A percentile compares a stretch with the other conserved stretches of the same genome.
Evolutionary conservation across 371 early-diverging fungal genomes (phyloP).

Genomic region (Umbelopsis sp.): DNA sequence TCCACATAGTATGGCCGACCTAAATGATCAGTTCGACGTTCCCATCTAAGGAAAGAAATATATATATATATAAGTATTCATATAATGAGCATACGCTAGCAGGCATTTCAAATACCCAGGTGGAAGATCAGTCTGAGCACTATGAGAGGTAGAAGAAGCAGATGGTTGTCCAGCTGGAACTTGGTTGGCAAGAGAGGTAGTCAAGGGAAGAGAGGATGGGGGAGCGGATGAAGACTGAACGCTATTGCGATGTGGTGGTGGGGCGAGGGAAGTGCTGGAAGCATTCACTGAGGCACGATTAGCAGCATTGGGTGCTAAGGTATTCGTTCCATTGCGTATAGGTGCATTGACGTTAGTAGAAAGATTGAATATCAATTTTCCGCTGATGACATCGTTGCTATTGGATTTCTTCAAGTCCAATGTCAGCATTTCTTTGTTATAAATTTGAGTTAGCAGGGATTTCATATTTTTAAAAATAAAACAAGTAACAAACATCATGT

Average conservation of each 20-base stretch:
- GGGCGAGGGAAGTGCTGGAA: constrained; percentile 27
- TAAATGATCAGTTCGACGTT: constrained; percentile 68
- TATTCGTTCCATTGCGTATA: constrained; percentile 46
- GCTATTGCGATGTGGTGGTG: constrained; percentile 22
- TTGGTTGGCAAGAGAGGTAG: constrained; percentile 22
- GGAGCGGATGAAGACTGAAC: constrained; percentile 25
- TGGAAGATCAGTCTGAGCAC: constrained; percentile 71
- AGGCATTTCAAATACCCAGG: constrained; percentile 56
- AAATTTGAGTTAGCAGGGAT: too few species aligned
- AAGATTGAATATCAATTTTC: constrained; percentile 78
- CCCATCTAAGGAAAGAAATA: constrained; percentile 57
- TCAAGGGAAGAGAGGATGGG: constrained; percentile 20
- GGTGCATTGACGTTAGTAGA: constrained; percentile 63
- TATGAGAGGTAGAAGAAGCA: constrained; percentile 58
- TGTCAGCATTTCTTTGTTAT: constrained; percentile 77
- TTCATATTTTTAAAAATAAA: too few species aligned
- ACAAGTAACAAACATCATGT: too few species aligned
- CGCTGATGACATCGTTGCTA: constrained; percentile 81
- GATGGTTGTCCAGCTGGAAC: constrained; percentile 25
- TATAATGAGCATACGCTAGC: neutral
- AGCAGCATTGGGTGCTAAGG: constrained; percentile 39
- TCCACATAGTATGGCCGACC: constrained; percentile 78
- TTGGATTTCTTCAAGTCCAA: constrained; percentile 85
- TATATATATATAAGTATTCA: neutral
- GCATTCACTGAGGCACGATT: constrained; percentile 31